Evolutionary conservation across 2,329 filamentous ascomycete genomes (phyloP).

Genomic region (Colletotrichum orchidophilum): DNA sequence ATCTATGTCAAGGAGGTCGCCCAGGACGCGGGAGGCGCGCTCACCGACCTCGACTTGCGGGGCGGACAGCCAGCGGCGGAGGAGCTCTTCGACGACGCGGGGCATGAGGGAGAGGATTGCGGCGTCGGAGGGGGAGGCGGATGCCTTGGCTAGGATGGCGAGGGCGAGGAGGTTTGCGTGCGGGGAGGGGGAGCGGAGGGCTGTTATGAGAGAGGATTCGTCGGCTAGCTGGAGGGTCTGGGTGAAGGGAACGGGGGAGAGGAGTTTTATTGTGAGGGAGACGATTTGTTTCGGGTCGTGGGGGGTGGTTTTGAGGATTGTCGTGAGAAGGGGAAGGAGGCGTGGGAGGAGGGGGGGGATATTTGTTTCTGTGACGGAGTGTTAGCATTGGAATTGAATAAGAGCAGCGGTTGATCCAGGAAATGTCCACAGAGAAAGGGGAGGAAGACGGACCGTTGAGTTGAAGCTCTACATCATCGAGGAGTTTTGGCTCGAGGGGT

Average conservation of each 20-base stretch:
- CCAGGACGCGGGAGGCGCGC: slow-evolving; percentile 58
- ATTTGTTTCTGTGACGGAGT: slow-evolving; percentile 54
- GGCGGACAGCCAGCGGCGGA: slow-evolving; percentile 62
- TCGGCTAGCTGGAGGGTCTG: slow-evolving; percentile 62
- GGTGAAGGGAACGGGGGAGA: slow-evolving; percentile 62
- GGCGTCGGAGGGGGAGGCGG: slow-evolving; percentile 56
- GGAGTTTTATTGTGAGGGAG: slow-evolving; percentile 64
- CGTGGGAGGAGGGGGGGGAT: slow-evolving; percentile 52
- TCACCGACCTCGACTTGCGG: slow-evolving; percentile 66
- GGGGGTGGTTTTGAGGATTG: slow-evolving; percentile 60
- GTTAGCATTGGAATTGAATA: not conserved
- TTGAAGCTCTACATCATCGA: slow-evolving; percentile 69
- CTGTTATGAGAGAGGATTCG: slow-evolving; percentile 59
- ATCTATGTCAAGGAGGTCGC: slow-evolving; percentile 65
- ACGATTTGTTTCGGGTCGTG: slow-evolving; percentile 62
- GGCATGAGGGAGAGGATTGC: slow-evolving; percentile 61
- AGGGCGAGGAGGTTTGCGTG: slow-evolving; percentile 68
- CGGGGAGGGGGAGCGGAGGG: slow-evolving; percentile 62
- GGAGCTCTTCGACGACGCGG: slow-evolving; percentile 56
- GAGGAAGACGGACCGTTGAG: slow-evolving; percentile 55
- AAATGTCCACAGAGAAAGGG: not conserved
- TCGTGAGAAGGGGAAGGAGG: slow-evolving; percentile 40
- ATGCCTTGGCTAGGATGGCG: slow-evolving; percentile 64
- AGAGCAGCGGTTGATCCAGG: slow-evolving; percentile 1
- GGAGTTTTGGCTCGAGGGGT: slow-evolving; percentile 57